Evolutionary conservation across 805 yeast genomes (phyloP), one percentile per base, ranked within the genome.

Genomic region (Isabelozyma rhagii): DNA sequence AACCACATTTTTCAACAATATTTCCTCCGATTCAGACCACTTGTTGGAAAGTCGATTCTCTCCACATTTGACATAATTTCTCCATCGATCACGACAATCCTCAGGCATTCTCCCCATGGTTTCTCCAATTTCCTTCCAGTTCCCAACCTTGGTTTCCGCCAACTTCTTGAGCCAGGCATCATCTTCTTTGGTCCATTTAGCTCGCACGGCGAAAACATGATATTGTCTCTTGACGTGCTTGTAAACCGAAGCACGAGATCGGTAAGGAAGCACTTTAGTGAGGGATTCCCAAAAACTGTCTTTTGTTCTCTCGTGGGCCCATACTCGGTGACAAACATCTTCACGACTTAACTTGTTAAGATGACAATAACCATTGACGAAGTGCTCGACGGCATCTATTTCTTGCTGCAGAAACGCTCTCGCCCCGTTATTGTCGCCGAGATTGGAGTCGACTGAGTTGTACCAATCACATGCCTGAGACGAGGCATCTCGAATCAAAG

Each of bases 21-120:
- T 75, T 63, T 92, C 97, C 60, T 89, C 97, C 36, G 79, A 82
- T 1, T 66, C 62, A 0, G 85, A 72, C 98, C 98, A 92, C 63
- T 87, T 89, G 64, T 88, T 87, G 45, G 81, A 78, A 8, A 84
- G 82, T 55, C 97, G 76, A 48, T 81, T 81, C 14, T 75, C 75
- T 21, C 97, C 97, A 72, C 97, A 93, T 66, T 92, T 92, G 54
- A 92, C 87, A 63, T 92, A 93, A 64, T 93, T 93, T 67, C 98
- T 78, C 96, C 96, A 93, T 58, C 98, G 78, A 66, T 93, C 98
- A 58, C 98, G 79, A 67, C 97, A 92, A 69, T 93, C 98, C 62
- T 93, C 98, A 0, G 98, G 97, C 98, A 93, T 93, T 60, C 98
- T 77, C 11, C 88, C 89, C 81, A 93, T 75, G 7, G 74, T 72